Evolutionary conservation across 2,329 filamentous ascomycete species (phyloP).

Genomic region (Colletotrichum ledebouriae): DNA sequence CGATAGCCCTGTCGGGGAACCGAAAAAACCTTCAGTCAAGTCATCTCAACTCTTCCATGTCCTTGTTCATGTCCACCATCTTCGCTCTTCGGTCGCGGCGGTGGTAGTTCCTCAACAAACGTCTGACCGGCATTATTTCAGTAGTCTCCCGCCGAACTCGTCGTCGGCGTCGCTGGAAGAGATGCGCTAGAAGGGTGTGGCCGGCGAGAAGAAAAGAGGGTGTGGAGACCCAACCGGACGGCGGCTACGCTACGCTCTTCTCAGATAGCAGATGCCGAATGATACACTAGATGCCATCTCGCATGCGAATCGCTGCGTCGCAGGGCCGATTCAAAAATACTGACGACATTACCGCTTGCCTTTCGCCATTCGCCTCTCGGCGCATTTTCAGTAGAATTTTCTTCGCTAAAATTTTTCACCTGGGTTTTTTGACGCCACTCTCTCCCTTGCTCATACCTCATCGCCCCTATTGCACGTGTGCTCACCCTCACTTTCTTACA

Average conservation of each 20-base stretch:
- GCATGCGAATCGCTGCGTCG: slow-evolving; percentile 33
- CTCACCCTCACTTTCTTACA: background rate
- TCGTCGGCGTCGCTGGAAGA: too few species aligned
- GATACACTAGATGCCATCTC: slow-evolving; percentile 35
- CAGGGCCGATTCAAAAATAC: slow-evolving; percentile 42
- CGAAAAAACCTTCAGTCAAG: background rate
- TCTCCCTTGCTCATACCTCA: background rate
- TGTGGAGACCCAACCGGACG: background rate
- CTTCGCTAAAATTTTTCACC: too few species aligned
- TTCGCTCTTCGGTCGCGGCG: background rate
- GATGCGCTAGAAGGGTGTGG: background rate
- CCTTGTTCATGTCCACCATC: background rate
- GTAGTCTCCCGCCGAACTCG: too few species aligned
- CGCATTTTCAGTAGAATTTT: slow-evolving; percentile 1
- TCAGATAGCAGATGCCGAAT: slow-evolving; percentile 7
- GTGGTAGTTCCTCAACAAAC: too few species aligned
- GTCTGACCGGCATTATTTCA: too few species aligned
- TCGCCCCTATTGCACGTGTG: too few species aligned
- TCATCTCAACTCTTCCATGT: slow-evolving; percentile 9
- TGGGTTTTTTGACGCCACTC: too few species aligned
- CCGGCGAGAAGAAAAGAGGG: background rate
- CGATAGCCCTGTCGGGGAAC: slow-evolving; percentile 11
- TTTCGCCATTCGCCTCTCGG: slow-evolving; percentile 12
- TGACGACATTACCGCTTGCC: slow-evolving; percentile 18
- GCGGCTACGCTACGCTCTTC: background rate